Base-by-base conservation (phyloP, 2,329 filamentous ascomycete species). In the Colletotrichum sp. region DNA sequence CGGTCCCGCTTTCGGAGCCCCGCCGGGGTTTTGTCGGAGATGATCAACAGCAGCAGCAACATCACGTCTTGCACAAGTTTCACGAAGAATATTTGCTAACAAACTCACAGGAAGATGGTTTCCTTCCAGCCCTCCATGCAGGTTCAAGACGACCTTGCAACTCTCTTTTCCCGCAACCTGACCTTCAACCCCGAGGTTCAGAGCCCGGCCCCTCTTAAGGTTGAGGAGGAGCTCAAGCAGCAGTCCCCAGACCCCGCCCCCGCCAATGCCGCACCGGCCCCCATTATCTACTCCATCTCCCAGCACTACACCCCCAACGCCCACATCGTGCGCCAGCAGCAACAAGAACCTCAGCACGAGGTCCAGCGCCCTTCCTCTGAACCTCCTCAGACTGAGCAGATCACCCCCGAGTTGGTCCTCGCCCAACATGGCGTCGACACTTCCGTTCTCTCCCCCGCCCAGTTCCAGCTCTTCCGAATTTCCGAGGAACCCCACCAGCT, bases 281-380 rank as follows among this genome's bases (percentile, higher is more conserved):
- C 85, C 64, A 93, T 95, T 78, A 88, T 90, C 77, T 98, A 97
- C 86, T 93, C 90, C 75, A 92, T 95, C 79, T 94, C 95, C 12
- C 93, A 95, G 81, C 95, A 98, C 84, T 98, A 98, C 84, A 93
- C 94, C 78, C 95, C 96, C 82, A 95, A 95, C 10, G 88, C 93
- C 60, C 95, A 98, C 82, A 82, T 93, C 77, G 88, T 82, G 64
- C 84, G 85, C 24, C 87, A 88, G 70, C 83, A 85, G 24, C 77
- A 82, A 62, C 80, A 80, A 72, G 80, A 79, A 74, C 32, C 21
- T 26, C 80, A 79, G 78, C 77, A 80, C 34, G 84, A 87, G 32
- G 81, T 84, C 26, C 85, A 86, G 75, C 85, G 88, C 67, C 88
- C 86, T 24, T 89, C 88, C 26, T 92, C 89, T 16, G 89, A 90